Evolutionary conservation across 768 basidiomycete species (phyloP), one percentile per base, ranked within the genome.

Genomic region (Trametes gibbosa): DNA sequence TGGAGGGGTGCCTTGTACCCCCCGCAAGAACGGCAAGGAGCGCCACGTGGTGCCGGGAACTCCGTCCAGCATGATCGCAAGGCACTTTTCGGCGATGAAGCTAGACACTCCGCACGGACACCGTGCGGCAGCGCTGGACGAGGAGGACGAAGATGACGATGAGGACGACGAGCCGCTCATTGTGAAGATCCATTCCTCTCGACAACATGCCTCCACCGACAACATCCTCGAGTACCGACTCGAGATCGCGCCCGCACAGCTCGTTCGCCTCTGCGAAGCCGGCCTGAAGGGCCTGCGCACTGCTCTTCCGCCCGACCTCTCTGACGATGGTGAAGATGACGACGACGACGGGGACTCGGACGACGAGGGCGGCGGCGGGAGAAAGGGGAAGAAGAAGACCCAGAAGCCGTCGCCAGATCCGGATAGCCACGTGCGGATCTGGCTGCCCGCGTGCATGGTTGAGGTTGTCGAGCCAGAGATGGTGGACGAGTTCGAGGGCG

Each of bases 391-490:
- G 56, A 65, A 66, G 63, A 10, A 76, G 73, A 73, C 72, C 47
- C 76, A 75, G 41, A 74, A 72, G 51, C 71, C 75, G 40, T 72
- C 81, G 3, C 74, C 78, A 2, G 79, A 84, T 62, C 86, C 86
- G 0, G 72, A 76, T n/a, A 79, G 75, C 48, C 81, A 81, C 54
- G 69, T 86, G 49, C 79, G 87, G 14, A 69, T 93, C 12, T 96
- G 93, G 93, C 81, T 94, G 72, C 90, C 93, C 0, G 91, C 89
- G 23, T 85, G 80, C 53, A 87, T 96, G 79, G 81, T 95, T 12
- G 72, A 76, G 13, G 70, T 84, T 32, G 90, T 82, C 2, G 87
- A 85, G 59, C 89, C 91, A 9, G 72, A 73, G 3, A 68, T 95
- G 23, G 86, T 87, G 5, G 72, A 80, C 42, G 79, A 79, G 17